A percentile compares a stretch with the other conserved stretches of the same genome.
phyloP scores from a whole-genome alignment of 2,329 filamentous ascomycete species.

The Claviceps sp. region DNA sequence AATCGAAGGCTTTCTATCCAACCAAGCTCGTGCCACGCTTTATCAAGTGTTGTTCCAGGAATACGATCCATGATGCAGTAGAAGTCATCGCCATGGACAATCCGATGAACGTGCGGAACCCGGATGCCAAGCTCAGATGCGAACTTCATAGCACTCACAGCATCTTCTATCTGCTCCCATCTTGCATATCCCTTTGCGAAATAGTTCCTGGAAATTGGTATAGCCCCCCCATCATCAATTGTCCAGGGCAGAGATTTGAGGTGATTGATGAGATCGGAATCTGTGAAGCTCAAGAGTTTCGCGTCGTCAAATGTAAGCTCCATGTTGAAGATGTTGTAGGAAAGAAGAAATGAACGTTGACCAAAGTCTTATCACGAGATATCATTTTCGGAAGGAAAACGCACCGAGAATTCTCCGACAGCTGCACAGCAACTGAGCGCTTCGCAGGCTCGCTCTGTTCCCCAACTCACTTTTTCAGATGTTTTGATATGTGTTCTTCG shows the following conservation, averaged over 20 bases:
- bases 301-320: neutral
- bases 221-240: neutral
- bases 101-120: neutral
- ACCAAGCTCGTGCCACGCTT: neutral
- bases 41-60: neutral
- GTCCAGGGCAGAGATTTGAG: neutral
- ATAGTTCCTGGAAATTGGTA: neutral
- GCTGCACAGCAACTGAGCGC: too few relatives aligned
- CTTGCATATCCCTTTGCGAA: neutral
- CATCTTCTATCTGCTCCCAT: neutral
- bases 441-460: too few relatives aligned
- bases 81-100: neutral
- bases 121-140: neutral
- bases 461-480: too few relatives aligned
- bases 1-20: neutral
- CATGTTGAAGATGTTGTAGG: neutral
- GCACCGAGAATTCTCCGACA: too few relatives aligned
- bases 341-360: neutral
- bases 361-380: too few relatives aligned
- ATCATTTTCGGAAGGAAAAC: too few relatives aligned
- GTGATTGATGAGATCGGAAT: neutral
- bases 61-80: neutral
- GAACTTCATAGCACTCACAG: neutral
- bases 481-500: too few relatives aligned
- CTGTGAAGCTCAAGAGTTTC: neutral